Percentiles rank a stretch among this genome's conserved stretches.
These are phyloP conservation scores for Prunus mira DNA, from an alignment of 306 rosid species.

Conservation along the genomic window DNA sequence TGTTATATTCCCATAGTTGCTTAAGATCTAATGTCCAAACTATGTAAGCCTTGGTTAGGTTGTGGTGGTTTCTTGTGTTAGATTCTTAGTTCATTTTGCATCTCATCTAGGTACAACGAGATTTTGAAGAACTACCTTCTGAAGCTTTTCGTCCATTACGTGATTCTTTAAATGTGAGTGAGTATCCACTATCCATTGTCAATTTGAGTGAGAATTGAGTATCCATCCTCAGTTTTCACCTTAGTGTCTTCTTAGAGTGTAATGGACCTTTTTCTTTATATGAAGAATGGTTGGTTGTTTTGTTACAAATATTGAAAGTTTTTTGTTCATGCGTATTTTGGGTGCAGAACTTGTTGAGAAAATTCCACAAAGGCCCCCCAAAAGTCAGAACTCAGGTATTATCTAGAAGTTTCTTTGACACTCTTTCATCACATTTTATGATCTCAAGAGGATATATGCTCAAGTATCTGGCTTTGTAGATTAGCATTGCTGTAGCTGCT, in stretches of 20 bases:
- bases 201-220: background rate
- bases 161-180: constrained; percentile 95
- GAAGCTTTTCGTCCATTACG: constrained; percentile 93
- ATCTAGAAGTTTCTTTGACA: constrained; percentile 13
- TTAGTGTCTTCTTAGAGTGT: background rate
- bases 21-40: background rate
- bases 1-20: background rate
- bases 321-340: constrained; percentile 28
- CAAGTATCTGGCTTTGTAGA: constrained; percentile 51
- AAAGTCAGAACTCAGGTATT: constrained; percentile 98
- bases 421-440: constrained; percentile 8
- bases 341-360: constrained; percentile 81
- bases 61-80: constrained; percentile 24
- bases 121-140: constrained; percentile 93
- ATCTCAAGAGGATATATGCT: constrained; percentile 22
- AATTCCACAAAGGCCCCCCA: constrained; percentile 91
- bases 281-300: background rate
- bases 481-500: constrained; percentile 99
- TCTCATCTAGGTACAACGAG: constrained; percentile 75
- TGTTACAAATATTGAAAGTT: background rate
- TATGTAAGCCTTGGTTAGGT: constrained; percentile 6
- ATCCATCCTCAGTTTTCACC: background rate
- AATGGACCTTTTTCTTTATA: background rate
- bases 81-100: constrained; percentile 26
- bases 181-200: constrained; percentile 26